Base-by-base conservation (phyloP, 495 filamentous ascomycete genomes). In the Penicillium cosmopolitanum region DNA sequence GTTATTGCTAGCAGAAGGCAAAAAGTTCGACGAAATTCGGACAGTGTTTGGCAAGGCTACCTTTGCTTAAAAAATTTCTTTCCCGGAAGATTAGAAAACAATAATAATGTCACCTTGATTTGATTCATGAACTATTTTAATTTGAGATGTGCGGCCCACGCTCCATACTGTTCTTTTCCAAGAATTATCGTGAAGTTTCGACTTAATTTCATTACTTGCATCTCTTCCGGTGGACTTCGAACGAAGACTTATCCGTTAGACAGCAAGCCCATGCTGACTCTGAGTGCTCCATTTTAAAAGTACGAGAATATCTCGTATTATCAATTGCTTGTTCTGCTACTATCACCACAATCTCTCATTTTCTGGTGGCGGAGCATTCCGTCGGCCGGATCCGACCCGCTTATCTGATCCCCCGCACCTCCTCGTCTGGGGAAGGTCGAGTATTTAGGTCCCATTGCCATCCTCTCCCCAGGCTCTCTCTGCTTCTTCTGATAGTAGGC, bases 1-100 rank as follows among this genome's bases (percentile, higher is more conserved):
- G 0, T 44, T 73, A 50, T 38, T 76, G 55, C 50, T 73, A 38
- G 65, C 71, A 1, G 40, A 72, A 53, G 59, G 58, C 1, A 69
- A 65, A 60, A 56, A 54, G 28, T 42, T 70, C 9, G 53, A 61
- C 33, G 67, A 71, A 35, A 70, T 74, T 38, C 25, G 54, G 4
- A 56, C 61, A 10, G 62, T 53, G 2, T 72, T 72, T 66, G 60
- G 28, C 1, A 62, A 63, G 46, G 52, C 56, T 31, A 57, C 59
- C 25, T 56, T 56, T 52, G 60, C 55, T 55, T 68, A 34, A 57
- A 55, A 5, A 7, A 3, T 5, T 4, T 12, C 5, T 10, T 4
- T 44, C 1, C 36, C 0, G 36, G 10, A 9, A 38, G 4, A 38
- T 31, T 9, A 7, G 5, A 31, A 31, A 7, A 31, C 28, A 31